phyloP scores from a whole-genome alignment of 2,329 filamentous ascomycete species.

The Leptographium lundbergii region DNA sequence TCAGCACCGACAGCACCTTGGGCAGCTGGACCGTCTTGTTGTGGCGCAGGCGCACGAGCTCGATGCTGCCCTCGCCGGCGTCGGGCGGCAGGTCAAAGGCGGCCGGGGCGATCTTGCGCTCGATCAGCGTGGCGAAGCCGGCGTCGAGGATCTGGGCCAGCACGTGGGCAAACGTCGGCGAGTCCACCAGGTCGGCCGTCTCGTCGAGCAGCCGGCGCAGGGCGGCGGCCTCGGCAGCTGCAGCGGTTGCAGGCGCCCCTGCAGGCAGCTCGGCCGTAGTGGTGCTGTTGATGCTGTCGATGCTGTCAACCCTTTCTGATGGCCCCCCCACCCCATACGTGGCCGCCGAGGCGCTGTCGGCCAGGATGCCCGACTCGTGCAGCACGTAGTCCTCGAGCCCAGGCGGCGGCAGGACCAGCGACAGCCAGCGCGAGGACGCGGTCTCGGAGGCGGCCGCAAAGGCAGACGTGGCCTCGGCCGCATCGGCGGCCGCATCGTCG shows the following conservation, averaged over 20 bases:
- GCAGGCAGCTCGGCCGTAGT: constrained; percentile 7
- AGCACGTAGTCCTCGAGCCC: constrained; percentile 76
- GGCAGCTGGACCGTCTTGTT: constrained; percentile 62
- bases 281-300: background rate
- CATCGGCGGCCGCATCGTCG: constrained; percentile 17
- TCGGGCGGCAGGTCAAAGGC: constrained; percentile 54
- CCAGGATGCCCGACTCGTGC: constrained; percentile 67
- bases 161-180: constrained; percentile 78
- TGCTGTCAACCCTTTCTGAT: no score
- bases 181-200: constrained; percentile 90
- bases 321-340: no score
- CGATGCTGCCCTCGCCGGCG: constrained; percentile 17
- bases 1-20: constrained; percentile 79
- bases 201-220: constrained; percentile 84
- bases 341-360: constrained; percentile 31
- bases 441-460: background rate
- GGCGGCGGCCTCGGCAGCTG: constrained; percentile 31
- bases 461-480: background rate
- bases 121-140: constrained; percentile 72
- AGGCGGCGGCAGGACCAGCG: constrained; percentile 66
- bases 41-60: constrained; percentile 36
- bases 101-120: constrained; percentile 65
- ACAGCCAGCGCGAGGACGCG: constrained; percentile 51
- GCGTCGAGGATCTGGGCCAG: constrained; percentile 77
- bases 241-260: constrained; percentile 20